These are phyloP conservation scores for Fusarium annulatum DNA, from an alignment of 2,329 filamentous ascomycete genomes.

Conservation along the genomic window DNA sequence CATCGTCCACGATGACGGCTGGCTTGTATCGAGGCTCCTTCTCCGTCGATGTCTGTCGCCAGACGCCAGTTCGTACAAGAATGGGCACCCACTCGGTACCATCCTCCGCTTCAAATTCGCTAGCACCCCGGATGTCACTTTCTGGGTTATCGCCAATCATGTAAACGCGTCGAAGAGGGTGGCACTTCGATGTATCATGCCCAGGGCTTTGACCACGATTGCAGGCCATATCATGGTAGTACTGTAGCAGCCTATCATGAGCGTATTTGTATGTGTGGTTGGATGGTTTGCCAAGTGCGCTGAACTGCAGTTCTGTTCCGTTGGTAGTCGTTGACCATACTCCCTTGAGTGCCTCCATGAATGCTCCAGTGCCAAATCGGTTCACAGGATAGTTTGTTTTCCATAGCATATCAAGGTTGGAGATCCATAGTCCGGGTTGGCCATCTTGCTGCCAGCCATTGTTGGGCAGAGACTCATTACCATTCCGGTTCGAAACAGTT, in stretches of 20 bases:
- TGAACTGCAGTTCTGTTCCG: conserved; percentile 69
- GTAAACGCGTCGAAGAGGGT: conserved; percentile 80
- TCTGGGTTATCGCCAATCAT: conserved; percentile 95
- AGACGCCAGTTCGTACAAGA: conserved; percentile 85
- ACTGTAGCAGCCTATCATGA: conserved; percentile 73
- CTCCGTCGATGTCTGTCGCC: conserved; percentile 55
- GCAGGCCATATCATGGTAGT: conserved; percentile 45
- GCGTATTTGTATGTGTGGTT: conserved; percentile 84
- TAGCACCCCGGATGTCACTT: conserved; percentile 90
- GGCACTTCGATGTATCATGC: conserved; percentile 42
- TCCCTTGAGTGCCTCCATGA: conserved; percentile 82
- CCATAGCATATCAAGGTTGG: conserved; percentile 92
- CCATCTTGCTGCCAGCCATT: conserved; percentile 83
- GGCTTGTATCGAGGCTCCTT: conserved; percentile 69
- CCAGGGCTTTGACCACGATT: conserved; percentile 20
- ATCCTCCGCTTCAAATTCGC: conserved; percentile 73
- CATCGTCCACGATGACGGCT: conserved; percentile 76
- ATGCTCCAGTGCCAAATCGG: conserved; percentile 90
- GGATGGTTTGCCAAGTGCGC: conserved; percentile 86
- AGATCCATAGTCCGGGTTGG: conserved; percentile 87
- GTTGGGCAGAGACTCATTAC: conserved; percentile 71
- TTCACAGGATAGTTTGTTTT: conserved; percentile 85
- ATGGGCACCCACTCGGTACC: conserved; percentile 83
- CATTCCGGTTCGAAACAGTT: conserved; percentile 80
- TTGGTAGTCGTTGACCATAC: conserved; percentile 80